Evolutionary conservation across 495 filamentous ascomycete species (phyloP).

Genomic region (Evansstolkia leycettana): DNA sequence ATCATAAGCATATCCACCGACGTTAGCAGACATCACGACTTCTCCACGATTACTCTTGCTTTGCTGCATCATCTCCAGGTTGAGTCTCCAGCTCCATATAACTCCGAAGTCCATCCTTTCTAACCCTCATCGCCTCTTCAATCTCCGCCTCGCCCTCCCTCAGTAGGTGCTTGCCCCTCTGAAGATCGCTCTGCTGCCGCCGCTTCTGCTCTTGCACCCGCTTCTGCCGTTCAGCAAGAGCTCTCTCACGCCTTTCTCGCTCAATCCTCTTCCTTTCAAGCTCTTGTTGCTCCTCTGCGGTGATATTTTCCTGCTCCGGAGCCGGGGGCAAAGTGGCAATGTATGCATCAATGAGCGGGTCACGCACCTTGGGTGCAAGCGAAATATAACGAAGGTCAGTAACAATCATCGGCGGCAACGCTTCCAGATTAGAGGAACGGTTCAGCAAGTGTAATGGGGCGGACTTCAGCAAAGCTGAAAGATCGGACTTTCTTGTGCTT

Average conservation of each 20-base stretch:
- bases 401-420: constrained; percentile 57
- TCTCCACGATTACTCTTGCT: neutral
- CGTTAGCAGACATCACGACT: too few species aligned
- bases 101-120: constrained; percentile 57
- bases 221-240: constrained; percentile 61
- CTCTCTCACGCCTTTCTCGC: constrained; percentile 56
- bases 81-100: constrained; percentile 37
- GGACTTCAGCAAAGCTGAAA: constrained; percentile 63
- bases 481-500: constrained; percentile 62
- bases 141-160: constrained; percentile 69
- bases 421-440: constrained; percentile 44
- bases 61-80: neutral
- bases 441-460: constrained; percentile 54
- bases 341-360: constrained; percentile 63
- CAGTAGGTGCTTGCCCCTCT: constrained; percentile 53
- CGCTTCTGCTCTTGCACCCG: constrained; percentile 64
- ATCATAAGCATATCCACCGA: neutral
- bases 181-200: constrained; percentile 50
- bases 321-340: constrained; percentile 60
- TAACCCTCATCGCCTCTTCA: constrained; percentile 62
- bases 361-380: constrained; percentile 53
- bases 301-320: constrained; percentile 41
- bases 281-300: constrained; percentile 47
- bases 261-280: constrained; percentile 49
- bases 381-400: constrained; percentile 73